Evolutionary conservation across 2,329 filamentous ascomycete genomes (phyloP).

Genomic region (Hymenoscyphus salicellus): DNA sequence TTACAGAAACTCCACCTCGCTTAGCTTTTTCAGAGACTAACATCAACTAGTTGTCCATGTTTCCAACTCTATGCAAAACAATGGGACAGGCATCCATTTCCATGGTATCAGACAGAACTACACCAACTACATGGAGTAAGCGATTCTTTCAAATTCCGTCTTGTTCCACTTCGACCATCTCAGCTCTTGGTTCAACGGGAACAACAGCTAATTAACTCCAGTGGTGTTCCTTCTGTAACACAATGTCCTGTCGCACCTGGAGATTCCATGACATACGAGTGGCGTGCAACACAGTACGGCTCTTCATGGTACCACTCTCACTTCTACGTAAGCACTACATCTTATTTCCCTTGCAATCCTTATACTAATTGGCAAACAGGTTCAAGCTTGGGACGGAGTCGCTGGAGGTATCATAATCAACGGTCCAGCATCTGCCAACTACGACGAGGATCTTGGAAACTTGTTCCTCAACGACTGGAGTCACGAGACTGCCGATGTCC

Average conservation of each 20-base stretch:
- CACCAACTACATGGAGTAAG: slow-evolving; percentile 40
- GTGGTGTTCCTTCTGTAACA: slow-evolving; percentile 35
- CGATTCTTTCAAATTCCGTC: too few relatives aligned
- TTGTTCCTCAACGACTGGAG: slow-evolving; percentile 24
- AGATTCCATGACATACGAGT: slow-evolving; percentile 23
- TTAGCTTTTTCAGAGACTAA: too few relatives aligned
- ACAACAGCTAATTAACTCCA: too few relatives aligned
- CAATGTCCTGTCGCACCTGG: slow-evolving; percentile 61
- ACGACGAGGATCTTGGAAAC: slow-evolving; percentile 59
- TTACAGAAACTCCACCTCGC: too few relatives aligned
- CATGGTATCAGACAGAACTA: slow-evolving; percentile 47
- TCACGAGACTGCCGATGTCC: slow-evolving; percentile 25
- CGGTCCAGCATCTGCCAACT: slow-evolving; percentile 54
- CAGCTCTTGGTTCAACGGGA: too few relatives aligned
- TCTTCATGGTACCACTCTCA: slow-evolving; percentile 60
- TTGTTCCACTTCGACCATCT: too few relatives aligned
- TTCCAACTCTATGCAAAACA: slow-evolving; percentile 59
- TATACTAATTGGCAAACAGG: too few relatives aligned
- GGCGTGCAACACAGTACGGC: slow-evolving; percentile 40
- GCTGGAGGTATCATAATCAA: slow-evolving; percentile 52
- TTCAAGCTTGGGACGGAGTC: slow-evolving; percentile 33
- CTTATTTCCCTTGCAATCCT: too few relatives aligned
- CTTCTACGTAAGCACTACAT: slow-evolving; percentile 37
- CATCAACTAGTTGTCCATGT: slow-evolving; percentile 53
- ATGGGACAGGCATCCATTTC: slow-evolving; percentile 44